phyloP scores from a whole-genome alignment of 169 alveolate genomes.

The Plasmodium fragile region DNA sequence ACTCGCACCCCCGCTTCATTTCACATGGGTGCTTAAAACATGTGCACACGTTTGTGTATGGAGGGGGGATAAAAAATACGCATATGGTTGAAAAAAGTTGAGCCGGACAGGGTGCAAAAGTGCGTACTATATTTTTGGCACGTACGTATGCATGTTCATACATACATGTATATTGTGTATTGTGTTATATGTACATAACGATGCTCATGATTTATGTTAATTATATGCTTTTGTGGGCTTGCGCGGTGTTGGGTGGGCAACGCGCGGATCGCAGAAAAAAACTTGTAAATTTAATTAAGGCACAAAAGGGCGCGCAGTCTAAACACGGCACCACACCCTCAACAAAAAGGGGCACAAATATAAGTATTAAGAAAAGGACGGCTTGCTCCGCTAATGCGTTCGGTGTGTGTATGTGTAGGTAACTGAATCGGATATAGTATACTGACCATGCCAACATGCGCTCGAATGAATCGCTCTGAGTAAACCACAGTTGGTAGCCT shows the following conservation, averaged over 20 bases:
- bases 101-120: background rate
- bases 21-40: conserved; percentile 5
- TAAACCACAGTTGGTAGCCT: no score
- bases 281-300: no score
- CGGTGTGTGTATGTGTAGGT: background rate
- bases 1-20: background rate
- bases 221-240: background rate
- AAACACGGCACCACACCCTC: no score
- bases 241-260: background rate
- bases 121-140: background rate
- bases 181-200: no score
- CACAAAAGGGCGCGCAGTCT: no score
- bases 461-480: background rate
- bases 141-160: background rate
- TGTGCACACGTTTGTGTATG: background rate
- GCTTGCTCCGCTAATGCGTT: background rate
- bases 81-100: background rate
- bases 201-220: background rate
- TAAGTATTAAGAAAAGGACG: no score
- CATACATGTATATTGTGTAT: background rate
- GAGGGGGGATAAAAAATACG: background rate
- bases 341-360: no score
- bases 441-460: background rate
- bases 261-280: no score
- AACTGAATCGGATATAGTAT: background rate